Evolutionary conservation across 164 flowering plant species (phyloP), one percentile per base, ranked within the genome.

Genomic region (Nymphaea thermarum): DNA sequence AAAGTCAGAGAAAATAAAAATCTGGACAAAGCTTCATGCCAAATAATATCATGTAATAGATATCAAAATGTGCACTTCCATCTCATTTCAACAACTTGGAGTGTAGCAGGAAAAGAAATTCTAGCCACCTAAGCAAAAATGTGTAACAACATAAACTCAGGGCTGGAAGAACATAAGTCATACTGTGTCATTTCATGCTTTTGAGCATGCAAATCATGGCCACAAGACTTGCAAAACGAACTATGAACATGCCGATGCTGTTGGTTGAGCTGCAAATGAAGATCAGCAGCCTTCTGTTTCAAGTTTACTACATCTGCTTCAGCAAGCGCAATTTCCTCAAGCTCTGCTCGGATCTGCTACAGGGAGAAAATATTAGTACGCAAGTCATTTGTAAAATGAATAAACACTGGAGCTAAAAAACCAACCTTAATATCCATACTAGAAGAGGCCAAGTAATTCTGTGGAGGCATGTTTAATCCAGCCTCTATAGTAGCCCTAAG

Each of bases 261-360:
- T 70, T 82, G 85, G 71, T 71, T 71, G 43, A 92, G 82, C 82
- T 84, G 85, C 60, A 60, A 16, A 44, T 79, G 80, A 53, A 89
- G 87, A 73, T 89, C 86, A 78, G 84, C 87, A 72, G 80, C 81
- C 77, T 81, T 89, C 76, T 89, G 76, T 70, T 84, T 84, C 74
- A 95, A 83, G 69, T 75, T 83, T 67, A 18, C 67, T 51, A 90
- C 76, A 61, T 85, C 89, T 70, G 81, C 84, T 77, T 88, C 96
- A 55, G 84, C 82, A 42, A 47, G 74, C 72, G 83, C 82, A 63
- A 90, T 74, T 75, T 87, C 96, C 78, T 84, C 80, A 14, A 88
- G 78, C 63, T 84, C 88, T 70, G 75, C 84, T 86, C 77, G 89
- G 18, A 77, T 80, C 99, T 95, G 66, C 63, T 76, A 59, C 53